A percentile compares a stretch with the other conserved stretches of the same genome.
phyloP scores from a whole-genome alignment of 1,284 basidiomycete species.

The Rhizopogon hawkerae region DNA sequence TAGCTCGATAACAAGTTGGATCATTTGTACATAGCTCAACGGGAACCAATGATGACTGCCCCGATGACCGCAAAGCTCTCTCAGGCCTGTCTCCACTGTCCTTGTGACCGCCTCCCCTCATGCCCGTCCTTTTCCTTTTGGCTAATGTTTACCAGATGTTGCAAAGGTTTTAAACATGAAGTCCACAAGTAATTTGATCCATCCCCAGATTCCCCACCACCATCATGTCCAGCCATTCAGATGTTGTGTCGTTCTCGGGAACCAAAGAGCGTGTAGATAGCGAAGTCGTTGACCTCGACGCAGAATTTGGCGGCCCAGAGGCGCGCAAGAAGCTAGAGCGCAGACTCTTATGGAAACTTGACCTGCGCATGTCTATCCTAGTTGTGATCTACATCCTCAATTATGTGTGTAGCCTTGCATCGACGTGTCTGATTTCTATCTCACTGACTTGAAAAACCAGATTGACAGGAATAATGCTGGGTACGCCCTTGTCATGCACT shows the following conservation, averaged over 20 bases:
- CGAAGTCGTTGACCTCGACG: conserved; percentile 22
- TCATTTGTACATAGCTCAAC: not conserved
- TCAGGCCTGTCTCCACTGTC: not conserved
- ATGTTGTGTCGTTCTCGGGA: not conserved
- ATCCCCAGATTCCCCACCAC: not conserved
- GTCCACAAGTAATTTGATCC: no score
- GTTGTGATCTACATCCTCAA: conserved; percentile 50
- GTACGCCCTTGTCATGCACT: conserved; percentile 27
- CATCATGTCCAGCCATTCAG: conserved; percentile 4
- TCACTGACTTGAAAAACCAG: conserved; percentile 24
- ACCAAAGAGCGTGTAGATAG: not conserved
- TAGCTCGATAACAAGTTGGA: no score
- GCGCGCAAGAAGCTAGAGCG: conserved; percentile 35
- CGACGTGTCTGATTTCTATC: not conserved
- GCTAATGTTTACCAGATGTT: not conserved
- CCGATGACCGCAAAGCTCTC: not conserved
- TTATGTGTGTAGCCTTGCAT: conserved; percentile 29
- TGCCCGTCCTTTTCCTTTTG: not conserved
- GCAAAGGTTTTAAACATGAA: not conserved
- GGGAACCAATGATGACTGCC: not conserved
- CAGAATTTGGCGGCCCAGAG: conserved; percentile 39
- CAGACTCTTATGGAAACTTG: conserved; percentile 41
- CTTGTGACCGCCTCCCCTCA: not conserved
- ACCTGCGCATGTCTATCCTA: conserved; percentile 41
- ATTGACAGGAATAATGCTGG: conserved; percentile 63